Evolutionary conservation across 148 eudicot species (phyloP), one percentile per base, ranked within the genome.

Genomic region (Rhododendron williamsianum): DNA sequence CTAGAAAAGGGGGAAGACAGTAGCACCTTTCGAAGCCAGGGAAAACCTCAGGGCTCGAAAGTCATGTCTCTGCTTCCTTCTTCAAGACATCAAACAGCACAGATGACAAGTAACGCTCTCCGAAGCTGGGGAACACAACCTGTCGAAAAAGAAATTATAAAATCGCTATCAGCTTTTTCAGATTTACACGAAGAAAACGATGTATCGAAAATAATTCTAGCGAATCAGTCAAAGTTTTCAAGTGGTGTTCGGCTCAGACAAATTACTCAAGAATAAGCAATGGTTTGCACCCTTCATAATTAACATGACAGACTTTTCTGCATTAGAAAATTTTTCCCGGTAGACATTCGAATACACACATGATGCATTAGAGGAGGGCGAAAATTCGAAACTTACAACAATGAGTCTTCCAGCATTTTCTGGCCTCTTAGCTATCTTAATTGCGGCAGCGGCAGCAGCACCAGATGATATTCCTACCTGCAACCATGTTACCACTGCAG

Each of bases 381-480:
- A 19, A 65, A 65, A n/a, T n/a, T 65, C 13, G 10, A 9, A 46
- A 91, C 99, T 93, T 91, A 96, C 98, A 65, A 94, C 99, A 84
- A 96, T 90, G 88, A 96, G 97, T 87, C 94, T 96, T 84, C 97
- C 97, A 85, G 93, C 88, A 89, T 93, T 90, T 90, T 94, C 95
- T 41, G 95, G 95, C 88, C 87, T 91, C 90, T 94, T 91, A 33
- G 94, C 98, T 76, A 95, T 86, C 87, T 87, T 90, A 21, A 51
- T 51, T 51, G 15, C 54, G 0, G 54, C 54, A 15, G 92, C 94
- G 1, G 95, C 95, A 19, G 97, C 95, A 60, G 94, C 95, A 72
- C 99, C 98, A 25, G 99, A 94, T 71, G 99, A 96, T 79, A 96
- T 93, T 9, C 98, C 98, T 77, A 92, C 93, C 98, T 95, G 88